A percentile compares a stretch with the other conserved stretches of the same genome.
Evolutionary conservation across 2,329 filamentous ascomycete genomes (phyloP).

Genomic region (Hypoxylon sp.): DNA sequence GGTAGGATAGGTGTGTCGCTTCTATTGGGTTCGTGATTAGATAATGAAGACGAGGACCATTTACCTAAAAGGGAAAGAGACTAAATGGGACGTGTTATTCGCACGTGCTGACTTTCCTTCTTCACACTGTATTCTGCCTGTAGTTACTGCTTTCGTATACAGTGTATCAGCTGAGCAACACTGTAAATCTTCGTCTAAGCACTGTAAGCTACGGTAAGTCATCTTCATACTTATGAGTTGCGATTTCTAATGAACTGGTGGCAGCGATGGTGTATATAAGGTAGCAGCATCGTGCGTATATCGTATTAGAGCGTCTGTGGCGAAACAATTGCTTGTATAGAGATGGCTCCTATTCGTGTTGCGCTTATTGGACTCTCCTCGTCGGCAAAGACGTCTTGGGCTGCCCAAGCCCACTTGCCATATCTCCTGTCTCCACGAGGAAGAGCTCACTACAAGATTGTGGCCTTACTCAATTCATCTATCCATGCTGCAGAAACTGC

Average conservation of each 20-base stretch:
- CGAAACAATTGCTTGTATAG: constrained; percentile 9
- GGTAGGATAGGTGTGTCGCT: constrained; percentile 15
- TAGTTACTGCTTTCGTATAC: not conserved
- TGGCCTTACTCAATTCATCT: constrained; percentile 66
- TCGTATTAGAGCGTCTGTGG: not conserved
- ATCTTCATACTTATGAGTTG: not conserved
- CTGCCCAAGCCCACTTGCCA: constrained; percentile 67
- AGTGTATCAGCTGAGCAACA: not conserved
- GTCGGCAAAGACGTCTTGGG: constrained; percentile 66
- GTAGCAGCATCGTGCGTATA: not conserved
- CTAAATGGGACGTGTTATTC: constrained; percentile 5
- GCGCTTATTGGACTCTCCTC: constrained; percentile 71
- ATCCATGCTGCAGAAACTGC: constrained; percentile 59
- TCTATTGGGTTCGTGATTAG: constrained; percentile 16
- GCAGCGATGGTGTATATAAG: constrained; percentile 11
- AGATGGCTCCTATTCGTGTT: constrained; percentile 65
- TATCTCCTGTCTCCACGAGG: constrained; percentile 65
- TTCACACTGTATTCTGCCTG: not conserved
- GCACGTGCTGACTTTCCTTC: not conserved
- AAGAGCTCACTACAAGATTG: constrained; percentile 60
- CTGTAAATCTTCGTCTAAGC: not conserved
- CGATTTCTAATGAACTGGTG: constrained; percentile 26
- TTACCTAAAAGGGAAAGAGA: constrained; percentile 40
- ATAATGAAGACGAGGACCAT: constrained; percentile 37
- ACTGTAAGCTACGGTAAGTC: constrained; percentile 20